Conservation (phyloP, 768 basidiomycete genomes). For the Macrocybe gigantea region DNA sequence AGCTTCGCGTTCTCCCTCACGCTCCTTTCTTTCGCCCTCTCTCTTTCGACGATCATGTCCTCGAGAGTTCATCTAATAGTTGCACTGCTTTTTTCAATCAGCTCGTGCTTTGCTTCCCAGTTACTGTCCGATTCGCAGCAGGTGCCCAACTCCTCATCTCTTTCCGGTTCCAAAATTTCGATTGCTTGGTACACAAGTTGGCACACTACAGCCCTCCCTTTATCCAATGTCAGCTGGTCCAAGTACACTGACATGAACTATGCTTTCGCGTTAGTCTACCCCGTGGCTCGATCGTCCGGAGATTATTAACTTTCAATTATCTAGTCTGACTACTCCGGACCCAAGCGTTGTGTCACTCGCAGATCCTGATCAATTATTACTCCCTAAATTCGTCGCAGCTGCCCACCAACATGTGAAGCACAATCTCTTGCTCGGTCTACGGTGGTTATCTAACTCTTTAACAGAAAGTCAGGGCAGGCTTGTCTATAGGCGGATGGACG, state of each 20-base stretch:
- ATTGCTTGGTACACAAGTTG: conserved; percentile 46
- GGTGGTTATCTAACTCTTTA: not conserved
- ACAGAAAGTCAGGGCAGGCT: conserved; percentile 49
- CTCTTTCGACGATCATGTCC: too few species aligned
- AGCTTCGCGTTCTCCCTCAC: too few species aligned
- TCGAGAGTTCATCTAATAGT: too few species aligned
- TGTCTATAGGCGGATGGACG: conserved; percentile 66
- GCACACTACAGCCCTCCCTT: conserved; percentile 35
- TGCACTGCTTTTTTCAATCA: too few species aligned
- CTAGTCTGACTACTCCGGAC: conserved; percentile 34
- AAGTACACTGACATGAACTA: conserved; percentile 53
- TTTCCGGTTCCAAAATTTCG: conserved; percentile 11
- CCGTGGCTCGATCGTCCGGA: not conserved
- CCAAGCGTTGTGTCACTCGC: conserved; percentile 25
- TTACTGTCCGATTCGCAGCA: too few species aligned
- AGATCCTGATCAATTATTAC: conserved; percentile 36
- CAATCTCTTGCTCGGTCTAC: conserved; percentile 20
- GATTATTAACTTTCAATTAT: not conserved
- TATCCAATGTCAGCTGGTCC: conserved; percentile 39
- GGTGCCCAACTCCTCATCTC: too few species aligned
- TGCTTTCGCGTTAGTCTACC: conserved; percentile 50
- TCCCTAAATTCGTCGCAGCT: conserved; percentile 50
- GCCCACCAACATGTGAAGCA: conserved; percentile 34
- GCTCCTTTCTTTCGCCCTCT: too few species aligned
- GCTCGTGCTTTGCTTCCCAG: too few species aligned